A percentile compares a stretch with the other conserved stretches of the same genome.
Conservation (phyloP, 73 alveolate species). For the Paramecium caudatum region DNA sequence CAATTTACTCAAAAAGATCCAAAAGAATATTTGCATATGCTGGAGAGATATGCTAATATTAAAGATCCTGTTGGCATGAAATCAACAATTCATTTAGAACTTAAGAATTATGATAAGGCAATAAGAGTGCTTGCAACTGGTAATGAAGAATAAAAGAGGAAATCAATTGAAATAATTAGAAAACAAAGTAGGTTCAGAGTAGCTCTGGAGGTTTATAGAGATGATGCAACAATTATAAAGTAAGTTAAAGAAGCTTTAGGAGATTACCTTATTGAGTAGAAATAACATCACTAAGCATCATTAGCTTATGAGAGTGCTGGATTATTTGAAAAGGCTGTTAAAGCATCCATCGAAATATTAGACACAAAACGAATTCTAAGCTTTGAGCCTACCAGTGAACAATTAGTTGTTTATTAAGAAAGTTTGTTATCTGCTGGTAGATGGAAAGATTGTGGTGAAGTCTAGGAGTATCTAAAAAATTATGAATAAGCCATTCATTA, state of each 20-base stretch:
- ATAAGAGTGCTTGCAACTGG: slow-evolving; percentile 68
- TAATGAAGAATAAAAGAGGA: slow-evolving; percentile 46
- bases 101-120: slow-evolving; percentile 73
- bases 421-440: background rate
- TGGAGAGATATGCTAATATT: slow-evolving; percentile 70
- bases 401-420: background rate
- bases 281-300: slow-evolving; percentile 69
- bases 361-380: slow-evolving; percentile 66
- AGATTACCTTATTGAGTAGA: slow-evolving; percentile 53
- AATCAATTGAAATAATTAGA: slow-evolving; percentile 58
- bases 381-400: slow-evolving; percentile 11
- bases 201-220: slow-evolving; percentile 65
- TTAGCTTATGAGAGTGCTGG: slow-evolving; percentile 75
- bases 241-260: slow-evolving; percentile 70
- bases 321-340: slow-evolving; percentile 59
- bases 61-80: slow-evolving; percentile 71
- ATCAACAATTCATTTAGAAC: slow-evolving; percentile 50
- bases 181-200: slow-evolving; percentile 58
- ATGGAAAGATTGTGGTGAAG: slow-evolving; percentile 66
- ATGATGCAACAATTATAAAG: slow-evolving; percentile 14
- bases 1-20: slow-evolving; percentile 98
- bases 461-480: slow-evolving; percentile 54
- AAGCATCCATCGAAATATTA: slow-evolving; percentile 49
- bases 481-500: slow-evolving; percentile 66
- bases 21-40: slow-evolving; percentile 96